Base-by-base conservation (phyloP, 2,329 filamentous ascomycete genomes). In the Penicillium sp. region DNA sequence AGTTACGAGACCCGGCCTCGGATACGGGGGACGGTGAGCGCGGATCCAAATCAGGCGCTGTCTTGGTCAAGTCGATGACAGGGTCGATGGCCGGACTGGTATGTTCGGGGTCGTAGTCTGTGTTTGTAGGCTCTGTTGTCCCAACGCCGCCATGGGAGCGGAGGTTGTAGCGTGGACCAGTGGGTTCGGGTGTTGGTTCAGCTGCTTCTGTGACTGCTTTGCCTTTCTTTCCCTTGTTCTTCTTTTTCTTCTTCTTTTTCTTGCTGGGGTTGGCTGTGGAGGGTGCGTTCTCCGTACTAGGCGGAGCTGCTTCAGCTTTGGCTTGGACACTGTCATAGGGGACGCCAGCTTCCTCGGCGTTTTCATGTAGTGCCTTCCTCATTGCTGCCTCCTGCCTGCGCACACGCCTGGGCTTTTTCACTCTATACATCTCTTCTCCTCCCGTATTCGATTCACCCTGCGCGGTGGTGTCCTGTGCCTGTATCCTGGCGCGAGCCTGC, bases 1-100 rank as follows among this genome's bases (percentile, higher is more conserved):
- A 57, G 33, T 60, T 60, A 2, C 24, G 12, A 3, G 58, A 61
- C 1, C 6, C 46, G 32, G 33, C 28, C 8, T 54, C 58, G 0
- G 47, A 44, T 20, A 29, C 50, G 0, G 57, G 48, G 0, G 58
- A 61, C 3, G 47, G 28, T 0, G 53, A 50, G 4, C 53, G 45
- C 6, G 15, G 15, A 32, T 32, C 31, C n/a, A 2, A 37, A 15
- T 4, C 15, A 37, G 9, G 8, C 2, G 18, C 18, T 20, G 15
- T 9, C 33, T 20, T 9, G 18, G 12, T 20, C 2, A 9, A 20
- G 33, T 20, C 12, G 10, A 20, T 23, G 18, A 37, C 18, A 2
- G 15, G 18, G 12, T 37, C 33, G 2, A 6, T 18, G 3, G 4
- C 8, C 15, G 4, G 15, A 12, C 10, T 10, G 10, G 20, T 37